Evolutionary conservation across 192 early-diverging fungal genomes (phyloP).

Genomic region (Umbelopsis isabellina): DNA sequence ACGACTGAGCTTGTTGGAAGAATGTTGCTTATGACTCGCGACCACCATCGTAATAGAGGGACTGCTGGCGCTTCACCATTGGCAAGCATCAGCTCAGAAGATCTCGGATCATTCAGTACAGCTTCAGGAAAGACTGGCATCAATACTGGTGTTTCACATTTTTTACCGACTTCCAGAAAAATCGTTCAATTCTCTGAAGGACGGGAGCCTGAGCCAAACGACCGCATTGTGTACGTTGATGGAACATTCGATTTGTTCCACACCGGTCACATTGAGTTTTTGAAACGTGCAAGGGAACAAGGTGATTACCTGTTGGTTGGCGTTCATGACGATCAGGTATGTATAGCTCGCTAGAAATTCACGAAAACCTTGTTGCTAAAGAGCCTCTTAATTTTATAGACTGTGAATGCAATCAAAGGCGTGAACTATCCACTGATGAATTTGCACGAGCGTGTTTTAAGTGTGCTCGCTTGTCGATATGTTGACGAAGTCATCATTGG

Average conservation of each 20-base stretch:
- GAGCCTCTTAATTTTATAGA: slow-evolving; percentile 37
- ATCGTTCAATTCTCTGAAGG: slow-evolving; percentile 92
- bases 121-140: slow-evolving; percentile 30
- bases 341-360: not conserved
- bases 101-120: slow-evolving; percentile 61
- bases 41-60: slow-evolving; percentile 73
- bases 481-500: slow-evolving; percentile 95
- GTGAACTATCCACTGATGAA: slow-evolving; percentile 94
- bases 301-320: slow-evolving; percentile 95
- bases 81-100: slow-evolving; percentile 58
- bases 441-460: slow-evolving; percentile 90
- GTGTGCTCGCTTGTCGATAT: slow-evolving; percentile 91
- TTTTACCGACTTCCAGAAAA: slow-evolving; percentile 83
- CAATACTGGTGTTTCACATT: slow-evolving; percentile 77
- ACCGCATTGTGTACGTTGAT: slow-evolving; percentile 92
- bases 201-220: slow-evolving; percentile 71
- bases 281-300: slow-evolving; percentile 80
- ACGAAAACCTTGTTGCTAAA: not conserved
- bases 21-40: slow-evolving; percentile 90
- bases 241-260: slow-evolving; percentile 98
- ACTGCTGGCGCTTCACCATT: slow-evolving; percentile 50
- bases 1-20: slow-evolving; percentile 96
- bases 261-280: slow-evolving; percentile 89
- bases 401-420: slow-evolving; percentile 86
- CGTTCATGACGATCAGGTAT: slow-evolving; percentile 83